phyloP scores from a whole-genome alignment of 2,329 filamentous ascomycete genomes.

The Microascus cirrosus region DNA sequence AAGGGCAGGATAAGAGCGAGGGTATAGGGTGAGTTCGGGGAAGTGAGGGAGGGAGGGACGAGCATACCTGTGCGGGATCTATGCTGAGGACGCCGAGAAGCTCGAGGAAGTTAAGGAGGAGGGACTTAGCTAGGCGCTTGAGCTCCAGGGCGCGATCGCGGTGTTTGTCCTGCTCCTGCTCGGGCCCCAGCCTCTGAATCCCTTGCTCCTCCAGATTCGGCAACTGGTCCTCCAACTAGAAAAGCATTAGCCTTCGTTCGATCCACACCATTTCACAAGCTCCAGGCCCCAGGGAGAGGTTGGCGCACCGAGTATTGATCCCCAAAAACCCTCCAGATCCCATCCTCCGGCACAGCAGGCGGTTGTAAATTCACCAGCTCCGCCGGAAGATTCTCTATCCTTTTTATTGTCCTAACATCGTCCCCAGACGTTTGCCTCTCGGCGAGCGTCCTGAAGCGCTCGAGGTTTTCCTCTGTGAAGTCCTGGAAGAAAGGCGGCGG shows the following conservation, averaged over 20 bases:
- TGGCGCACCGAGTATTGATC: conserved; percentile 45
- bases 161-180: conserved; percentile 35
- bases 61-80: conserved; percentile 44
- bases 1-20: neutral
- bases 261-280: too few species aligned
- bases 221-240: conserved; percentile 48
- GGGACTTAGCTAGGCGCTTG: conserved; percentile 68
- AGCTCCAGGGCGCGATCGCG: conserved; percentile 57
- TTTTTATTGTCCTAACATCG: neutral
- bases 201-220: conserved; percentile 58
- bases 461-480: conserved; percentile 67
- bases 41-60: neutral
- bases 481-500: conserved; percentile 85
- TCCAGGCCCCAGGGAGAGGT: too few species aligned
- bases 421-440: neutral
- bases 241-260: neutral
- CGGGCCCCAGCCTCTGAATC: conserved; percentile 50
- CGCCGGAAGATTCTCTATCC: conserved; percentile 41
- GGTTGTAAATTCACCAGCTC: conserved; percentile 73
- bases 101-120: conserved; percentile 82
- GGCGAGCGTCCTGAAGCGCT: neutral
- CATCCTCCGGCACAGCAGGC: conserved; percentile 59
- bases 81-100: conserved; percentile 60
- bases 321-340: conserved; percentile 67
- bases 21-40: neutral